Evolutionary conservation across 805 yeast genomes (phyloP).

Genomic region (Nadsonia fulvescens): DNA sequence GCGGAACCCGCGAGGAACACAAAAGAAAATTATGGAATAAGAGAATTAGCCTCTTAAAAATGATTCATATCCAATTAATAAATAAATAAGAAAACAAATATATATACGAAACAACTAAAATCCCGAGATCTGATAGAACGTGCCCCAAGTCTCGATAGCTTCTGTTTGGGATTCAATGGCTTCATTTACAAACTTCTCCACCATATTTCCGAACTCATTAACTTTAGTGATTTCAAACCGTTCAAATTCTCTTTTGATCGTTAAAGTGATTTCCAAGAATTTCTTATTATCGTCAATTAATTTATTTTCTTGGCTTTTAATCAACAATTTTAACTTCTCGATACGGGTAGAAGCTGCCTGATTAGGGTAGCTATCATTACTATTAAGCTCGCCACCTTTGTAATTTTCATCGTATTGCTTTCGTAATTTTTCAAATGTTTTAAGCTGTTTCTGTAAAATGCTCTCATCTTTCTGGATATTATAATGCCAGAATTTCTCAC

Average conservation of each 20-base stretch:
- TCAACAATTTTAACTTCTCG: constrained; percentile 38
- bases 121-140: constrained; percentile 56
- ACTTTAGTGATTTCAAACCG: constrained; percentile 57
- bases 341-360: constrained; percentile 46
- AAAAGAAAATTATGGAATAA: too few relatives aligned
- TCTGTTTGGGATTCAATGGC: constrained; percentile 89
- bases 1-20: too few relatives aligned
- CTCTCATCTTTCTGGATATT: constrained; percentile 27
- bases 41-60: too few relatives aligned
- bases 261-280: constrained; percentile 45
- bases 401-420: too few relatives aligned
- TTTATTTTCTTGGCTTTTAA: constrained; percentile 34
- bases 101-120: too few relatives aligned
- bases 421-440: constrained; percentile 27
- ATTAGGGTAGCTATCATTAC: too few relatives aligned
- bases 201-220: constrained; percentile 70
- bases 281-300: constrained; percentile 35
- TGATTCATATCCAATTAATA: too few relatives aligned
- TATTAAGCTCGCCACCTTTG: too few relatives aligned
- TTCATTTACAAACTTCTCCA: constrained; percentile 80
- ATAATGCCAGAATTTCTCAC: constrained; percentile 39
- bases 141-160: constrained; percentile 29
- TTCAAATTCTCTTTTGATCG: constrained; percentile 49
- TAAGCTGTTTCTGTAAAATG: constrained; percentile 30
- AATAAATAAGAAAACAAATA: too few relatives aligned